phyloP scores from a whole-genome alignment of 345 rosid species.

The Cochlearia excelsa region DNA sequence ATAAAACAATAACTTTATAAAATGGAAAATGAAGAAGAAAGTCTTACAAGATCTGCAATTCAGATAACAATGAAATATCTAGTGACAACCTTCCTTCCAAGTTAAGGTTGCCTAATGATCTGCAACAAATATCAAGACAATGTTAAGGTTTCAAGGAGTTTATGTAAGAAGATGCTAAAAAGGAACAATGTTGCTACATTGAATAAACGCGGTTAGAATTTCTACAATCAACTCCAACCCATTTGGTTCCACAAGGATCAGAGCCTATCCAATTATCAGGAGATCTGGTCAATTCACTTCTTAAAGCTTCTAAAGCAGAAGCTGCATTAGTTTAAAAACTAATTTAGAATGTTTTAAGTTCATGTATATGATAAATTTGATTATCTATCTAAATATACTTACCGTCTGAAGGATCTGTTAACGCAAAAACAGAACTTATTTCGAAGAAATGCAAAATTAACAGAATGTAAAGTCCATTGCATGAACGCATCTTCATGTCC shows the following conservation, averaged over 20 bases:
- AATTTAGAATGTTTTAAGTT: not conserved
- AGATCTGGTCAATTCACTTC: constrained; percentile 38
- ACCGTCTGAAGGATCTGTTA: constrained; percentile 28
- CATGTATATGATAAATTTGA: not conserved
- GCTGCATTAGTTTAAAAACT: constrained; percentile 41
- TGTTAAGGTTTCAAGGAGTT: not conserved
- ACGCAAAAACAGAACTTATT: constrained; percentile 24
- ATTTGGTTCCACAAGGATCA: constrained; percentile 70
- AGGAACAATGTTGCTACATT: constrained; percentile 41
- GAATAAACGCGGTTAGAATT: constrained; percentile 53
- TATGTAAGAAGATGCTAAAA: not conserved
- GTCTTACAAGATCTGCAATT: constrained; percentile 62
- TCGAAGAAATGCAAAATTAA: too few relatives aligned
- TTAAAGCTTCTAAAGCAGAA: constrained; percentile 39
- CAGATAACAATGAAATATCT: constrained; percentile 55
- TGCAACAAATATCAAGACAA: constrained; percentile 33
- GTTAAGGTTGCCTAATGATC: constrained; percentile 54
- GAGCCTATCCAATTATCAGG: constrained; percentile 61
- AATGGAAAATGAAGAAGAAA: constrained; percentile 4
- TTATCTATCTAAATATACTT: constrained; percentile 9
- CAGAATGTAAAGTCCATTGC: too few relatives aligned
- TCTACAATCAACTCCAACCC: constrained; percentile 84
- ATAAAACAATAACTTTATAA: not conserved
- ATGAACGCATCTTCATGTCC: too few relatives aligned
- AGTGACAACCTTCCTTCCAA: constrained; percentile 54